Conservation (phyloP, 1,139 yeast genomes). For the Lodderomyces jiufengensis region DNA sequence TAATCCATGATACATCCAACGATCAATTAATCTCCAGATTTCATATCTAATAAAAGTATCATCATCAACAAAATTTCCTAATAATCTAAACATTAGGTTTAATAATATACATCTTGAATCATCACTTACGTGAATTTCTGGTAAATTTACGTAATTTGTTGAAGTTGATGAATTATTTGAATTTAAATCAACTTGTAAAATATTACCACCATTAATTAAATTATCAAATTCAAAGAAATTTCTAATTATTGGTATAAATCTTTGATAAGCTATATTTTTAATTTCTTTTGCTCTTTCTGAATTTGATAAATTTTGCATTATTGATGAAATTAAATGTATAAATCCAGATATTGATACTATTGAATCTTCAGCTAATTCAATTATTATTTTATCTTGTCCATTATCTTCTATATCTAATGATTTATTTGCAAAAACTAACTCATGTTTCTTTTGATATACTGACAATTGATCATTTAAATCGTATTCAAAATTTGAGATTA, state of each 20-base stretch:
- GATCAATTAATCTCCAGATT: conserved; percentile 70
- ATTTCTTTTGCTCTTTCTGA: conserved; percentile 27
- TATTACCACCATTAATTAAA: conserved; percentile 25
- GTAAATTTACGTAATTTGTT: conserved; percentile 22
- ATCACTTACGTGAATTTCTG: conserved; percentile 28
- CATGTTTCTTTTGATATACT: conserved; percentile 36
- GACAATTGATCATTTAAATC: conserved; percentile 32
- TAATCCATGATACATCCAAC: conserved; percentile 60
- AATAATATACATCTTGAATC: conserved; percentile 35
- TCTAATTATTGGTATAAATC: conserved; percentile 34
- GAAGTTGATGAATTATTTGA: conserved; percentile 13
- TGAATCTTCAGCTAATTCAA: conserved; percentile 78
- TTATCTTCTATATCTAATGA: conserved; percentile 17
- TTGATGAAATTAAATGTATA: conserved; percentile 40
- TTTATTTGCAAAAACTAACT: conserved; percentile 28
- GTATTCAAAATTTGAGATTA: conserved; percentile 41
- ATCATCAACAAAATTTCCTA: conserved; percentile 49
- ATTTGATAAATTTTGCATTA: conserved; percentile 30
- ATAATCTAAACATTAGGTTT: conserved; percentile 33
- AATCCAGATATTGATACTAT: conserved; percentile 74
- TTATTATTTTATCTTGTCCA: conserved; percentile 21
- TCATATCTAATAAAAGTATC: conserved; percentile 35
- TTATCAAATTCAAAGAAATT: conserved; percentile 43
- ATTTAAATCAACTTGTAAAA: conserved; percentile 14
- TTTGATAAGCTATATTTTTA: conserved; percentile 27